A percentile compares a stretch with the other conserved stretches of the same genome.
phyloP scores from a whole-genome alignment of 1,139 yeast species.

The Taphrina confusa region DNA sequence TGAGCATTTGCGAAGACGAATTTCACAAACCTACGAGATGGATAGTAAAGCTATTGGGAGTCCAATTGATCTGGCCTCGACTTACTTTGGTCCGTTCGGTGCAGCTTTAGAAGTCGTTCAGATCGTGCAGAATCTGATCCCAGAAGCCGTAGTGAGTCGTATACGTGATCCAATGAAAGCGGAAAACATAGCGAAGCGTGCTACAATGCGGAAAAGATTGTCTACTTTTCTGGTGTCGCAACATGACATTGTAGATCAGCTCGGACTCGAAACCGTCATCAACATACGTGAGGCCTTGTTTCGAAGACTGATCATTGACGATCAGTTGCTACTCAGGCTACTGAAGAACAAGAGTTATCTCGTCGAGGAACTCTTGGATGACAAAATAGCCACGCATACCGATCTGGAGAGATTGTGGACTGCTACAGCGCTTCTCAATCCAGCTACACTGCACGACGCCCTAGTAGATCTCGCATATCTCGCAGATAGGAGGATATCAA shows the following conservation, averaged over 20 bases:
- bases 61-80: neutral
- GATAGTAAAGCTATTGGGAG: neutral
- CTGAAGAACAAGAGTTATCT: neutral
- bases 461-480: slow-evolving; percentile 1
- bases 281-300: neutral
- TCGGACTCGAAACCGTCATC: neutral
- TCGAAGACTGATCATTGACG: neutral
- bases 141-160: slow-evolving; percentile 3
- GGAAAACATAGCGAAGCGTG: neutral
- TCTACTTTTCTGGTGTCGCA: neutral
- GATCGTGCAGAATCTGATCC: neutral
- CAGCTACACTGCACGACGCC: slow-evolving; percentile 7
- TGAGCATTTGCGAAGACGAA: neutral
- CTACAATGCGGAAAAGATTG: neutral
- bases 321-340: neutral
- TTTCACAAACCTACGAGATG: neutral
- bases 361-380: neutral
- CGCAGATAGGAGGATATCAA: neutral
- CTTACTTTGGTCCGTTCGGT: slow-evolving; percentile 5
- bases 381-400: neutral
- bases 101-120: neutral
- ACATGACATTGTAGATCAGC: neutral
- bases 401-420: slow-evolving; percentile 8
- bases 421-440: neutral
- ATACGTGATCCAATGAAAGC: slow-evolving; percentile 4